Evolutionary conservation across 768 basidiomycete species (phyloP).

Genomic region (Russula earlei): DNA sequence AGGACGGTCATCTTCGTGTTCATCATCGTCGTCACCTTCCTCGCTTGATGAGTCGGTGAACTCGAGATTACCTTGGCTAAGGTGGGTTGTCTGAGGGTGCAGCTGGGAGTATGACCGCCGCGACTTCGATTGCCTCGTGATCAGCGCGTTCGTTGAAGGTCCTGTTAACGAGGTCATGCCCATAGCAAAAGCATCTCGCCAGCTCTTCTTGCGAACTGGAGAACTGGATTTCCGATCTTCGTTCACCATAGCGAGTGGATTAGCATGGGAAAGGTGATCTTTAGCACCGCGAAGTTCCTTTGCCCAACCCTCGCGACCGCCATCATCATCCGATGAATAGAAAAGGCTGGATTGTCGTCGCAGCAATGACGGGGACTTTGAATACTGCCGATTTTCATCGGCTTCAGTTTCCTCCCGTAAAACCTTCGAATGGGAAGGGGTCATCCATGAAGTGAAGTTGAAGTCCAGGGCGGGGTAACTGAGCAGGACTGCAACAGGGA

Average conservation of each 20-base stretch:
- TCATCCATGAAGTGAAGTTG: constrained; percentile 98
- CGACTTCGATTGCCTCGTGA: constrained; percentile 14
- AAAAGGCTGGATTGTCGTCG: constrained; percentile 63
- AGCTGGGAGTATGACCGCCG: constrained; percentile 5
- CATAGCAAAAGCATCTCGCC: constrained; percentile 25
- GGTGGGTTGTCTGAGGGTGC: neutral
- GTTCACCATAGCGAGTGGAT: constrained; percentile 85
- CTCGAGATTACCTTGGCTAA: neutral
- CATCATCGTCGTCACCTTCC: constrained; percentile 26
- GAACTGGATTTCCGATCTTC: constrained; percentile 32
- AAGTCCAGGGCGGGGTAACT: constrained; percentile 93
- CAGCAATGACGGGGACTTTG: constrained; percentile 14
- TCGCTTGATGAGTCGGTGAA: constrained; percentile 26
- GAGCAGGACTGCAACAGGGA: constrained; percentile 75
- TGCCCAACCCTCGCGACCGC: constrained; percentile 23
- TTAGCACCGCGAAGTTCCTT: constrained; percentile 19
- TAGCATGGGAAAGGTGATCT: constrained; percentile 82
- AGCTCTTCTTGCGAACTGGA: constrained; percentile 27
- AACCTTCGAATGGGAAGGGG: constrained; percentile 70
- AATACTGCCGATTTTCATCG: constrained; percentile 16
- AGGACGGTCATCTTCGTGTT: constrained; percentile 61
- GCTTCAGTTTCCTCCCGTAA: constrained; percentile 55
- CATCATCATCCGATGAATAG: constrained; percentile 67
- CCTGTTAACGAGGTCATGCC: constrained; percentile 21
- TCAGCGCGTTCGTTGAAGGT: constrained; percentile 15